phyloP scores from a whole-genome alignment of 2,329 filamentous ascomycete genomes.

The Claviceps sp. region DNA sequence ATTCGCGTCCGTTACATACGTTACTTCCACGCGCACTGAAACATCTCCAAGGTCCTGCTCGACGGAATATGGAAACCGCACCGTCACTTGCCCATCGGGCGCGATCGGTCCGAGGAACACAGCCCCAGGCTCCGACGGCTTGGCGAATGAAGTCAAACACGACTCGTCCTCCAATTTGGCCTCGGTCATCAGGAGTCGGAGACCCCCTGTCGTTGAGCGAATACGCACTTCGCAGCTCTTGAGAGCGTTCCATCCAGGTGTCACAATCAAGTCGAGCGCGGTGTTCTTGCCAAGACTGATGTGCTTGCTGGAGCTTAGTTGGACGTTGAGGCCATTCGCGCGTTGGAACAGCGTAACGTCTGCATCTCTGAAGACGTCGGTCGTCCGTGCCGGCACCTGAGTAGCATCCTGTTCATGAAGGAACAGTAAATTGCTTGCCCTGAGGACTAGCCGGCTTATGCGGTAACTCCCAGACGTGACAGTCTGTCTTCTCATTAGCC shows the following conservation, averaged over 20 bases:
- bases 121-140: constrained; percentile 38
- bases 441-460: constrained; percentile 57
- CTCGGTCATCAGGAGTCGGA: constrained; percentile 49
- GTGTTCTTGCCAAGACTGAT: constrained; percentile 72
- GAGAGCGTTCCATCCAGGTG: constrained; percentile 61
- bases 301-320: constrained; percentile 50
- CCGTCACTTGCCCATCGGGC: constrained; percentile 32
- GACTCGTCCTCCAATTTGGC: constrained; percentile 33
- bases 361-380: constrained; percentile 42
- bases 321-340: constrained; percentile 52
- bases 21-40: constrained; percentile 60
- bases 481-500: constrained; percentile 26
- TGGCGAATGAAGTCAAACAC: constrained; percentile 29
- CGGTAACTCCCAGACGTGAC: constrained; percentile 61
- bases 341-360: constrained; percentile 64
- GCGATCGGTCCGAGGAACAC: constrained; percentile 37
- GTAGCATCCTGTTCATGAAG: constrained; percentile 48
- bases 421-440: constrained; percentile 49
- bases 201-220: constrained; percentile 50
- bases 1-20: constrained; percentile 55
- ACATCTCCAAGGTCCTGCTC: constrained; percentile 64
- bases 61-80: constrained; percentile 69
- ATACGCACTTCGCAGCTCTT: constrained; percentile 45
- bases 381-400: constrained; percentile 30
- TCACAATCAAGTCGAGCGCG: constrained; percentile 59